Evolutionary conservation across 176 grass and related monocot species (phyloP), one percentile per base, ranked within the genome.

Genomic region (Aegilops bicornis): DNA sequence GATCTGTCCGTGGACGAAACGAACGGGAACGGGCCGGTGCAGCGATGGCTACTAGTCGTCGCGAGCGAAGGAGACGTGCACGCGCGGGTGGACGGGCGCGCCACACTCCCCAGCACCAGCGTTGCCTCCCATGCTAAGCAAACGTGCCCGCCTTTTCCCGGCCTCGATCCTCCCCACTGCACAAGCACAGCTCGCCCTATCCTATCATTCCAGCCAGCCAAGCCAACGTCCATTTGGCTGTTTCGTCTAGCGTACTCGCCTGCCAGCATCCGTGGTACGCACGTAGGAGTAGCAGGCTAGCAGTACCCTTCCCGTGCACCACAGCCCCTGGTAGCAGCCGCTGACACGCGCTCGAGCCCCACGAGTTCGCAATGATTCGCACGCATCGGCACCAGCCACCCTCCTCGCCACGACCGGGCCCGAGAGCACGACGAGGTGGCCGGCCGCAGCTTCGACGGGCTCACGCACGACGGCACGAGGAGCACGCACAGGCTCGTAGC

Each of bases 101-200:
- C n/a, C 16, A 19, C 50, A 17, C 48, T 52, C 48, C 48, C 16
- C 48, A 37, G 76, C 31, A 63, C 52, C 47, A 52, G 16, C 48
- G 25, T 91, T 88, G 50, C 86, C 89, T 88, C 85, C 86, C 89
- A 52, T 14, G 89, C 89, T 91, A 91, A 91, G 89, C 89, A 91
- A 91, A 81, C 76, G 30, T 35, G 33, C 33, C 19, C 76, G 54
- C 52, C 10, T 37, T 37, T 17, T 39, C 14, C 39, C 36, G 36
- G 39, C n/a, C 24, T 27, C 61, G 8, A 37, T 15, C 25, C 19
- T 35, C 32, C 6, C 52, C 8, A 7, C 80, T 17, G 64, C 24
- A 50, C 80, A 72, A 20, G 64, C 24, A 50, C 80, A 72, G 30
- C 69, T 17, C 36, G 22, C 14, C 8, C 35, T 14, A 64, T 64